Conservation (phyloP, 2,329 filamentous ascomycete species). For the Botryosphaeria agaves region DNA sequence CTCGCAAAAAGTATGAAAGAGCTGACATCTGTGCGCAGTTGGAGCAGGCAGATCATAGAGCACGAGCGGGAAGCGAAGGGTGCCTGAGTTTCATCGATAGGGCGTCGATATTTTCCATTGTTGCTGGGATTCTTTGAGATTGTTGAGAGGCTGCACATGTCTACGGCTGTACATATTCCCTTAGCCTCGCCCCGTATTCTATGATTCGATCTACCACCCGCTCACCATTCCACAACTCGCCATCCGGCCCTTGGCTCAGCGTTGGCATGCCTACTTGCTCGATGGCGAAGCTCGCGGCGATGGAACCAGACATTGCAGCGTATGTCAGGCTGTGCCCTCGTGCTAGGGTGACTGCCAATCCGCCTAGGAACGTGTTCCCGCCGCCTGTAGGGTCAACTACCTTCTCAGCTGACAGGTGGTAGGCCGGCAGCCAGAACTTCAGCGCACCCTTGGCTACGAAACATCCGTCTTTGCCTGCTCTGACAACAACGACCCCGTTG, state of each 20-base stretch:
- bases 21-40: conserved; percentile 26
- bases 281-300: conserved; percentile 83
- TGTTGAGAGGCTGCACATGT: too few relatives aligned
- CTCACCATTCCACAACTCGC: conserved; percentile 32
- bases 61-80: conserved; percentile 40
- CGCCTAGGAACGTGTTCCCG: conserved; percentile 73
- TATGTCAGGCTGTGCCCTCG: conserved; percentile 43
- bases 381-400: conserved; percentile 91
- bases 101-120: too few relatives aligned
- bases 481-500: conserved; percentile 31
- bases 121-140: too few relatives aligned
- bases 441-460: conserved; percentile 24
- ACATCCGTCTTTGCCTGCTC: conserved; percentile 57
- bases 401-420: conserved; percentile 36
- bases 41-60: conserved; percentile 55
- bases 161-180: too few relatives aligned
- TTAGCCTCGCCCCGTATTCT: conserved; percentile 22
- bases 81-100: too few relatives aligned
- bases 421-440: conserved; percentile 56
- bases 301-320: conserved; percentile 59
- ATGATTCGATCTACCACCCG: conserved; percentile 22
- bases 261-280: conserved; percentile 78
- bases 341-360: conserved; percentile 37
- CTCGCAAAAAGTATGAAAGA: neutral
- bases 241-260: conserved; percentile 19